Conservation (phyloP, 2,329 filamentous ascomycete species). For the Apiospora malaysiana region DNA sequence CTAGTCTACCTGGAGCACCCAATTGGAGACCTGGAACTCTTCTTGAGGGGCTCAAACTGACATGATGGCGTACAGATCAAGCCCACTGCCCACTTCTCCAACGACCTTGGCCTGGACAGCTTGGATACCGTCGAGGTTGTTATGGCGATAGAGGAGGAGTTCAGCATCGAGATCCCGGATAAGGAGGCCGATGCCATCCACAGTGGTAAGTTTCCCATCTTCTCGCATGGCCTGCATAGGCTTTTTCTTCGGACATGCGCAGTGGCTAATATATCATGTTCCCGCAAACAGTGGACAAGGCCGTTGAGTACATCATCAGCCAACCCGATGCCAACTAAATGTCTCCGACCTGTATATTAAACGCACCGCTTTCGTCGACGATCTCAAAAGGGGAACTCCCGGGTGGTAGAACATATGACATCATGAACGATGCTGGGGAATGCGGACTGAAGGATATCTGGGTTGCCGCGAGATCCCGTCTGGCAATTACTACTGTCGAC, state of each 20-base stretch:
- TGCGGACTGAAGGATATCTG: not conserved
- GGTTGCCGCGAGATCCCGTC: not conserved
- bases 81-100: constrained; percentile 86
- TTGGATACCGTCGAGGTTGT: constrained; percentile 99
- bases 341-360: constrained; percentile 32
- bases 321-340: constrained; percentile 85
- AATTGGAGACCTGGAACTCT: not conserved
- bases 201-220: constrained; percentile 71
- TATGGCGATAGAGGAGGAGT: constrained; percentile 95
- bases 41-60: constrained; percentile 24
- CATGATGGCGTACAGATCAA: constrained; percentile 69
- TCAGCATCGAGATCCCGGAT: constrained; percentile 95
- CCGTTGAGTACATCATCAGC: constrained; percentile 89
- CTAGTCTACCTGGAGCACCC: not conserved
- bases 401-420: constrained; percentile 16
- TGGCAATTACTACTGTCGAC: not conserved
- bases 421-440: constrained; percentile 4
- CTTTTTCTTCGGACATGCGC: too few relatives aligned
- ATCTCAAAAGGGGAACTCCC: not conserved
- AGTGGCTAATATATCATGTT: constrained; percentile 24
- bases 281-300: constrained; percentile 76
- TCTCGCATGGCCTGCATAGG: not conserved
- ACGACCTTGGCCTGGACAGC: constrained; percentile 95
- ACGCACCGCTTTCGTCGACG: constrained; percentile 26
- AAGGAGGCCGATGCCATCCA: constrained; percentile 95